A percentile compares a stretch with the other conserved stretches of the same genome.
Evolutionary conservation across 1,284 basidiomycete species (phyloP).

Genomic region (Laetiporus sulphureus): DNA sequence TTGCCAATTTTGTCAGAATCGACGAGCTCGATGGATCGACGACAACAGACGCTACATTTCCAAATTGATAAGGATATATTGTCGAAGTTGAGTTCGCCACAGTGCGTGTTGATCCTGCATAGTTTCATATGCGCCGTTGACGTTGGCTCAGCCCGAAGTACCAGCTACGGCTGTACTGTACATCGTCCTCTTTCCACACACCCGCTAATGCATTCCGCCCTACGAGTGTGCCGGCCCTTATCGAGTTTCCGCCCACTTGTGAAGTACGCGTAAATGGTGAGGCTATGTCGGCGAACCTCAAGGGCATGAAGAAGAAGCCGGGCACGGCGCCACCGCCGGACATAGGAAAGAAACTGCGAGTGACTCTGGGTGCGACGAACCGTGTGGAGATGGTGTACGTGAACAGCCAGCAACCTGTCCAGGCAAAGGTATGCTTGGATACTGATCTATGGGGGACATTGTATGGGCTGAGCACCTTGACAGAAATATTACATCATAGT

Average conservation of each 20-base stretch:
- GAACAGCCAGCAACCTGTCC: constrained; percentile 75
- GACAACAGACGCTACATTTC: constrained; percentile 55
- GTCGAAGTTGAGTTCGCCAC: constrained; percentile 41
- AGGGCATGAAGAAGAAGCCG: constrained; percentile 94
- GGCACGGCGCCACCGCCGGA: constrained; percentile 92
- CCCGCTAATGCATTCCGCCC: constrained; percentile 45
- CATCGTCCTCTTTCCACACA: constrained; percentile 80
- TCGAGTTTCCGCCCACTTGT: constrained; percentile 90
- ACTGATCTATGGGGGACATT: neutral
- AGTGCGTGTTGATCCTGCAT: neutral
- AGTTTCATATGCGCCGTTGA: no score
- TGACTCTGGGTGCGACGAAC: constrained; percentile 44
- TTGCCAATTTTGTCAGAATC: constrained; percentile 45
- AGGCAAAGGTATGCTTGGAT: constrained; percentile 49
- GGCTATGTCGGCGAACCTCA: constrained; percentile 70
- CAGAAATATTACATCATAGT: constrained; percentile 85
- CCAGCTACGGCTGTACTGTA: constrained; percentile 88
- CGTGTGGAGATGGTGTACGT: constrained; percentile 86
- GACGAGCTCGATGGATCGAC: constrained; percentile 66
- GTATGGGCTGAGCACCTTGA: constrained; percentile 4
- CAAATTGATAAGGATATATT: constrained; percentile 58
- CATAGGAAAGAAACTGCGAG: constrained; percentile 55
- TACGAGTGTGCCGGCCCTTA: constrained; percentile 50
- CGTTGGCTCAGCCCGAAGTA: constrained; percentile 55
- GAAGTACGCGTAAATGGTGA: constrained; percentile 83